A percentile compares a stretch with the other conserved stretches of the same genome.
These are phyloP conservation scores for Parasitella parasitica DNA, from an alignment of 371 early-diverging fungal species.

Conservation along the genomic window DNA sequence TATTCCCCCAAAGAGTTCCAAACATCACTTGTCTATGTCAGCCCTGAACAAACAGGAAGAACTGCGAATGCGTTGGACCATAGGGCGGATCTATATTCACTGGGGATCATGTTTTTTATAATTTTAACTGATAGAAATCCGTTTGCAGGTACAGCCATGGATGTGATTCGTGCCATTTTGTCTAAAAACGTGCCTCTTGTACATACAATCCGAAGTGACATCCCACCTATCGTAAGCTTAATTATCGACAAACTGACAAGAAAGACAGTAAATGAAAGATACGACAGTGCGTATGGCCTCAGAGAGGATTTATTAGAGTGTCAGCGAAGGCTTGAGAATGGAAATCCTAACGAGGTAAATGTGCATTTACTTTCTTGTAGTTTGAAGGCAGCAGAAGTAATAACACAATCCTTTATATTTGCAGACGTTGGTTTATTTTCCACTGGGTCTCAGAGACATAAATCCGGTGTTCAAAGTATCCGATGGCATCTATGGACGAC, in stretches of 20 bases:
- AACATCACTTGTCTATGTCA: slow-evolving; percentile 36
- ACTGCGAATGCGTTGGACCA: slow-evolving; percentile 58
- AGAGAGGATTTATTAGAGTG: slow-evolving; percentile 55
- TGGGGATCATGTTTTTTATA: slow-evolving; percentile 55
- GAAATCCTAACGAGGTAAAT: slow-evolving; percentile 20
- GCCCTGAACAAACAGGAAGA: slow-evolving; percentile 60
- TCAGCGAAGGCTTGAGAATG: slow-evolving; percentile 27
- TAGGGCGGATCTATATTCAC: slow-evolving; percentile 55
- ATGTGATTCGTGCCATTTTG: slow-evolving; percentile 52
- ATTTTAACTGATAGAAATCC: slow-evolving; percentile 50
- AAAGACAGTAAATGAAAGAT: slow-evolving; percentile 60
- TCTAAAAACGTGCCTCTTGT: slow-evolving; percentile 50
- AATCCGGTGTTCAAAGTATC: slow-evolving; percentile 47
- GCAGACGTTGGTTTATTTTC: slow-evolving; percentile 38
- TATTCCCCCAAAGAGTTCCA: slow-evolving; percentile 34
- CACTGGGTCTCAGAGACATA: slow-evolving; percentile 38
- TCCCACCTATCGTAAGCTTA: slow-evolving; percentile 50
- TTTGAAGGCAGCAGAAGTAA: no score
- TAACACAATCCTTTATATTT: background rate
- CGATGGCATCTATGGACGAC: slow-evolving; percentile 34
- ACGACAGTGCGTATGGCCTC: slow-evolving; percentile 56
- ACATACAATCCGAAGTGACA: slow-evolving; percentile 46
- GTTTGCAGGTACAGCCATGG: slow-evolving; percentile 50
- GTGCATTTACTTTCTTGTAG: no score
- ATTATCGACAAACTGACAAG: slow-evolving; percentile 60